Evolutionary conservation across 2,329 filamentous ascomycete species (phyloP), one percentile per base, ranked within the genome.

Genomic region (Aureobasidium subglaciale): DNA sequence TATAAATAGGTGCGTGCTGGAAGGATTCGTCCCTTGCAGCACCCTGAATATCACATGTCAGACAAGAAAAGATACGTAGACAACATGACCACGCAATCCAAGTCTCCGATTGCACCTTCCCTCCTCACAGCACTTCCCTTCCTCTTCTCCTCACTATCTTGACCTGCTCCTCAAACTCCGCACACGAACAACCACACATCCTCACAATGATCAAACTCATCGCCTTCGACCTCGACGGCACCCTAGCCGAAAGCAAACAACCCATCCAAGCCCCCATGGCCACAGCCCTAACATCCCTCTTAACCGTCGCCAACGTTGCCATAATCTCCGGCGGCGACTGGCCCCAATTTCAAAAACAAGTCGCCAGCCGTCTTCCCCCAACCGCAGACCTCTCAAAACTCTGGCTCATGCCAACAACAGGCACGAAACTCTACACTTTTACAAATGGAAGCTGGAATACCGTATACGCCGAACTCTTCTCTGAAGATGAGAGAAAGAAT

Each of bases 381-480:
- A 62, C 59, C 49, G 67, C 71, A 9, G 62, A 74, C 55, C 62
- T 68, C n/a, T 65, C 67, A 8, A 69, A 65, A 45, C 66, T 73
- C 25, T 74, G 70, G 71, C 64, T 73, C n/a, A 70, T 74, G 69
- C 71, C 71, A 3, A 73, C 71, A 10, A 72, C 68, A 5, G 71
- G 71, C 22, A 73, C 71, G 25, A 72, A 72, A 60, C 68, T 74
- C 8, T 75, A 72, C 62, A 67, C 61, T 22, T 58, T 67, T 61
- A 61, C 62, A 20, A 55, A 58, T n/a, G 57, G 41, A 20, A 59
- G 56, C 6, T 72, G 71, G 71, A 24, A 62, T 22, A 60, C 62
- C 7, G 65, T 67, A 41, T 74, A 70, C 55, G 71, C 71, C 13
- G 70, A 75, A 50, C 65, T 73, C 10, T 73, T 72, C 59, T 68